Percentiles rank a stretch among this genome's conserved stretches.
phyloP scores from a whole-genome alignment of 2,329 filamentous ascomycete species.

The Xylariaceae sp. region DNA sequence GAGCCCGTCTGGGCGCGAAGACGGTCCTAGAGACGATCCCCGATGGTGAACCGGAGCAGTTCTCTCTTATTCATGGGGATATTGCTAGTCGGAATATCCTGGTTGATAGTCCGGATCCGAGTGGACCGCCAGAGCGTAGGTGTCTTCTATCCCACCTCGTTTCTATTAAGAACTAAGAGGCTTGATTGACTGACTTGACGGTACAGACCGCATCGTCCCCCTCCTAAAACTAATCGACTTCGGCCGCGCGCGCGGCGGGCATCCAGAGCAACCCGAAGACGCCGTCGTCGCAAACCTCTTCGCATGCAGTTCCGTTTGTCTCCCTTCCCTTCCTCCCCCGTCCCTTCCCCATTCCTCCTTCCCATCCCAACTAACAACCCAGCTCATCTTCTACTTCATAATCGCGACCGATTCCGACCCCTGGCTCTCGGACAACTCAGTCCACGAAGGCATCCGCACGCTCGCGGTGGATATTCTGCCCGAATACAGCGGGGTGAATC shows the following conservation, averaged over 20 bases:
- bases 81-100: constrained; percentile 7
- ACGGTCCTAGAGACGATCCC: not conserved
- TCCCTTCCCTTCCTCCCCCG: too few species aligned
- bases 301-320: not conserved
- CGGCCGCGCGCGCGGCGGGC: not conserved
- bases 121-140: not conserved
- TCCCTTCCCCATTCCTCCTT: too few species aligned
- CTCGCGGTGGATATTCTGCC: not conserved
- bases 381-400: not conserved
- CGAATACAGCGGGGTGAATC: not conserved
- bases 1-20: not conserved
- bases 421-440: too few species aligned
- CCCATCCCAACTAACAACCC: too few species aligned
- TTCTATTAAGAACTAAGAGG: too few species aligned
- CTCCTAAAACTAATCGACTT: constrained; percentile 14
- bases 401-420: too few species aligned
- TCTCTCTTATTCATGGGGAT: not conserved
- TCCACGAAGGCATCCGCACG: not conserved
- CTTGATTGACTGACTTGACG: too few species aligned
- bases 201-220: constrained; percentile 6
- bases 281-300: not conserved
- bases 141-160: too few species aligned
- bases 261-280: not conserved
- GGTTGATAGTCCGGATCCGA: not conserved
- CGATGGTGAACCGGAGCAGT: rapidly evolving